Evolutionary conservation across 345 rosid species (phyloP), one percentile per base, ranked within the genome.

Genomic region (Zanthoxylum bungeanum): DNA sequence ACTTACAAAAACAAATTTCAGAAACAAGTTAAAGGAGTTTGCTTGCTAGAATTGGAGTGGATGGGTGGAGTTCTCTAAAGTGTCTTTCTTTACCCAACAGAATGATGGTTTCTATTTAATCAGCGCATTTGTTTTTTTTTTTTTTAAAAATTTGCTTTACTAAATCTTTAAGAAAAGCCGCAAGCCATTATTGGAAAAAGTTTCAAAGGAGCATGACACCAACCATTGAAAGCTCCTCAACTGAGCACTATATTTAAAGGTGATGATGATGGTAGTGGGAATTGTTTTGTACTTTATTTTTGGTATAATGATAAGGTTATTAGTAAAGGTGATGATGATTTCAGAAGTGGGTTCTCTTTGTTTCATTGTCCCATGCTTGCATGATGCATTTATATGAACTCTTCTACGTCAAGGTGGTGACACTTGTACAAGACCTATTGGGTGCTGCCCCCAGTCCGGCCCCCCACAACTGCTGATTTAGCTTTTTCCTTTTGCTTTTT

Each of bases 141-240:
- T n/a, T n/a, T n/a, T n/a, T n/a, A n/a, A n/a, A n/a, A n/a, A 3
- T 21, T 28, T 52, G 8, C 65, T 22, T 64, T 44, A 64, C 37
- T 5, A 64, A 16, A 42, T 64, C 36, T 42, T 64, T 44, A 64
- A 64, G 68, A 42, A 58, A 61, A 46, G 53, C 36, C 22, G 25
- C 44, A 61, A 46, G 53, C 36, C 22, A 42, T 64, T 64, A 64
- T 64, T 64, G 36, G 19, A 12, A 10, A 16, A 27, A 42, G 36
- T 25, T 63, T 7, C 34, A 27, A 25, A 6, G 49, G 21, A 17
- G 24, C 22, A 58, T 37, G 39, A 0, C 62, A n/a, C 62, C 62
- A 10, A 8, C 37, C 9, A 17, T 17, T 4, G 7, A 14, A 12
- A 11, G 10, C 19, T 25, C 30, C 34, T 1, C 60, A 56, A 14